Evolutionary conservation across 176 grass and related monocot genomes (phyloP).

Genomic region (Triticum monococcum): DNA sequence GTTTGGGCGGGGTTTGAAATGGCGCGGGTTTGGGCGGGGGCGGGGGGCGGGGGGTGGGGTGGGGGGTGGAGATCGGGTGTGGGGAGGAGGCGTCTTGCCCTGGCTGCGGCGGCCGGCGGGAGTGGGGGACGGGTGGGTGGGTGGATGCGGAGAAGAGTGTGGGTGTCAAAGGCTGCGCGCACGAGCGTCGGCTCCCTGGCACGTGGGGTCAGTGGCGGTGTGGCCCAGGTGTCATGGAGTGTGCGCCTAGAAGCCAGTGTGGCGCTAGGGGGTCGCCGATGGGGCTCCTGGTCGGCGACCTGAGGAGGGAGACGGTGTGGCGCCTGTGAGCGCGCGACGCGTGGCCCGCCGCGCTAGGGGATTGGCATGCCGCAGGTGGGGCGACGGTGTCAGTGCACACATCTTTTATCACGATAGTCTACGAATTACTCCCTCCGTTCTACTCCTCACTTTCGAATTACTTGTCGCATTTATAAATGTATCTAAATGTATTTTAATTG

Average conservation of each 20-base stretch:
- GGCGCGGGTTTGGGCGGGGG: constrained; percentile 30
- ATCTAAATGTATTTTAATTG: no score
- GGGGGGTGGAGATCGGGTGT: constrained; percentile 44
- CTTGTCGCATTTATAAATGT: no score
- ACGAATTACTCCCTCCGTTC: no score
- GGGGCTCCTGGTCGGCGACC: constrained; percentile 2
- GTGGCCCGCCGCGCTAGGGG: neutral
- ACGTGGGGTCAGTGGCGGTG: rapidly evolving
- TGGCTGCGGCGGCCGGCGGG: constrained; percentile 61
- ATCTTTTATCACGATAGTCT: neutral
- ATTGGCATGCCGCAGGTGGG: neutral
- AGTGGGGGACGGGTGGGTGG: neutral
- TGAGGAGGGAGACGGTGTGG: constrained; percentile 29
- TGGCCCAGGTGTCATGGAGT: neutral
- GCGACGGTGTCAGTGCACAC: neutral
- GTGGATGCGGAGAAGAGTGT: constrained; percentile 1
- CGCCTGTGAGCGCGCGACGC: neutral
- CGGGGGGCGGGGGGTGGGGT: neutral
- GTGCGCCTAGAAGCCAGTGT: rapidly evolving
- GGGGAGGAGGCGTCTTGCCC: constrained; percentile 56
- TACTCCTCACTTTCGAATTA: no score
- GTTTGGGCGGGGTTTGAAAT: constrained; percentile 42
- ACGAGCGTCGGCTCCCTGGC: neutral
- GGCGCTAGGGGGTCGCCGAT: neutral
- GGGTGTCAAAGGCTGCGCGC: neutral